Conservation (phyloP, 2,329 filamentous ascomycete genomes). For the Trichoderma asperellum region DNA sequence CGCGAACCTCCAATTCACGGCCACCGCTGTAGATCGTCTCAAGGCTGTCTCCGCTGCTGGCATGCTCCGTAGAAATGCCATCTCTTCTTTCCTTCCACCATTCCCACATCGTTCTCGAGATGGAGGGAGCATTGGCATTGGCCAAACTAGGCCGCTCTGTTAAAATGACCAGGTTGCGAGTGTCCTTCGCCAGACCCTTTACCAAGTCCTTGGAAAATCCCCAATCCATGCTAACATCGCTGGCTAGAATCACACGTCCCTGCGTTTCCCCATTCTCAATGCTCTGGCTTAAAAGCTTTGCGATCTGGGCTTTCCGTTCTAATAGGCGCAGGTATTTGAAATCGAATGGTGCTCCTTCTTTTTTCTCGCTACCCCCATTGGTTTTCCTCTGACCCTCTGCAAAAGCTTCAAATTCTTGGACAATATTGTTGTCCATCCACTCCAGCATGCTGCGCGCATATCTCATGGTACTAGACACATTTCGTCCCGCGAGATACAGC, state of each 20-base stretch:
- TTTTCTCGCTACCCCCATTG: constrained; percentile 54
- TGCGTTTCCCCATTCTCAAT: constrained; percentile 48
- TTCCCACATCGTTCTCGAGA: constrained; percentile 78
- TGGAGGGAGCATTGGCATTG: constrained; percentile 51
- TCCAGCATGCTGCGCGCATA: constrained; percentile 95
- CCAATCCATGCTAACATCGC: constrained; percentile 90
- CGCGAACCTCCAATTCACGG: constrained; percentile 61
- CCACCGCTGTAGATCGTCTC: constrained; percentile 70
- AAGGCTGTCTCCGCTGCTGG: constrained; percentile 58
- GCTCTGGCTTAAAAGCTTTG: constrained; percentile 63
- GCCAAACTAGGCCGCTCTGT: constrained; percentile 70
- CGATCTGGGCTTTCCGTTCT: constrained; percentile 79
- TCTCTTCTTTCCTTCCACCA: constrained; percentile 74
- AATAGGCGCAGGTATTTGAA: constrained; percentile 84
- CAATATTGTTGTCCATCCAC: constrained; percentile 98
- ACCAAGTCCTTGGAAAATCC: constrained; percentile 87
- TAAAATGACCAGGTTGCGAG: constrained; percentile 82
- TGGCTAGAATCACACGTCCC: constrained; percentile 83
- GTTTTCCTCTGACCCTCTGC: constrained; percentile 56
- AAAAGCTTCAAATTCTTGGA: constrained; percentile 84
- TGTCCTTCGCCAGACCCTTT: constrained; percentile 71
- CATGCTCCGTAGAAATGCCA: constrained; percentile 63
- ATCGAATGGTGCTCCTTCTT: constrained; percentile 77
- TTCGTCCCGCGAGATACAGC: constrained; percentile 84
- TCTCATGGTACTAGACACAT: constrained; percentile 84